Conservation (phyloP, 1,284 basidiomycete species). For the Pseudozyma pruni region DNA sequence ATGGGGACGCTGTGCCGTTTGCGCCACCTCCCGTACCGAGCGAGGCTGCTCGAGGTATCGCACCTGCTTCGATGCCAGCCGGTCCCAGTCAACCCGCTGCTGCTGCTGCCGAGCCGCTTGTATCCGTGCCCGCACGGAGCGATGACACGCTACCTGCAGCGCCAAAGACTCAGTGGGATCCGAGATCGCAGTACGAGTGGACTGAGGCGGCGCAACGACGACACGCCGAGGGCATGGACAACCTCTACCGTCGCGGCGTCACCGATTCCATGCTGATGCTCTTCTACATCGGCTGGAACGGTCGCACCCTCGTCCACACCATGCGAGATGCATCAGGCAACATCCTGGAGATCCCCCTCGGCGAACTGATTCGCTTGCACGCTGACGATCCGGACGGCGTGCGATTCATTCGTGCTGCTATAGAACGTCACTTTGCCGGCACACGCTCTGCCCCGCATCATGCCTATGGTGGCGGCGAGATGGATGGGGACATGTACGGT, state of each 20-base stretch:
- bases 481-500: slow-evolving; percentile 9
- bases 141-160: slow-evolving; percentile 20
- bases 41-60: slow-evolving; percentile 32
- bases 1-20: slow-evolving; percentile 19
- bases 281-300: slow-evolving; percentile 65
- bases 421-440: slow-evolving; percentile 24
- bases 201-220: slow-evolving; percentile 43
- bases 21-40: slow-evolving; percentile 36
- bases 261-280: slow-evolving; percentile 64
- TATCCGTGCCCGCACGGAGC: slow-evolving; percentile 8
- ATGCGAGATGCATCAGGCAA: slow-evolving; percentile 36
- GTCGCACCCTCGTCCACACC: slow-evolving; percentile 60
- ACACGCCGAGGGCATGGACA: slow-evolving; percentile 59
- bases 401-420: slow-evolving; percentile 42
- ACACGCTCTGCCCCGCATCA: slow-evolving; percentile 1
- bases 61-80: slow-evolving; percentile 12
- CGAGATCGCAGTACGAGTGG: slow-evolving; percentile 21
- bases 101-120: slow-evolving; percentile 14
- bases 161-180: slow-evolving; percentile 19
- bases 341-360: slow-evolving; percentile 50
- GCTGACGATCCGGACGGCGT: slow-evolving; percentile 60
- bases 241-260: slow-evolving; percentile 62
- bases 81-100: slow-evolving; percentile 8
- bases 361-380: slow-evolving; percentile 48
- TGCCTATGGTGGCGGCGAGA: slow-evolving; percentile 9